Conservation (phyloP, 225 moss, liverwort and hornwort genomes). For the Pseudoscleropodium purum region DNA sequence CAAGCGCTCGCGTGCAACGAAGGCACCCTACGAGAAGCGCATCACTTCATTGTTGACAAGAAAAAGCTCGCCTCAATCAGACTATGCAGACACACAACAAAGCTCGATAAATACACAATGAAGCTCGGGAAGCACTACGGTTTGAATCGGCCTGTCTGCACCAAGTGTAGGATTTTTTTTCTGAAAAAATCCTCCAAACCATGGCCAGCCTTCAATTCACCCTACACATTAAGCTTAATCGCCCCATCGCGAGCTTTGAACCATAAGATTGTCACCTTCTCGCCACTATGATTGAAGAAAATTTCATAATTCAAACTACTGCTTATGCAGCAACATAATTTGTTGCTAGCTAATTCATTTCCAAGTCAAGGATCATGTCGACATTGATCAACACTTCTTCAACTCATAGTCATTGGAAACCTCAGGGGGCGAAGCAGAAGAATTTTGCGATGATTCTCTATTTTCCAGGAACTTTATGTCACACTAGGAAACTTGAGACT, state of each 20-base stretch:
- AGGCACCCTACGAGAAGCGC: neutral
- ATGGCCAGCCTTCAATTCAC: neutral
- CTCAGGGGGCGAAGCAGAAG: neutral
- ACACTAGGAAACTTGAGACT: neutral
- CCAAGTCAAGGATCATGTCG: neutral
- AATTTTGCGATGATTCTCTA: neutral
- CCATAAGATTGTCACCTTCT: neutral
- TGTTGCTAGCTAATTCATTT: neutral
- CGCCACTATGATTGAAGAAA: neutral
- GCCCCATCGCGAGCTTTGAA: neutral
- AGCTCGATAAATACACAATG: neutral
- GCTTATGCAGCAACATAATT: neutral
- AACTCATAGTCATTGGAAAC: neutral
- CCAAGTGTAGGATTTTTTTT: neutral
- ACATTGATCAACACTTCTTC: neutral
- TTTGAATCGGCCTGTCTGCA: neutral
- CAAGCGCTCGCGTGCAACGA: neutral
- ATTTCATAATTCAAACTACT: too few relatives aligned
- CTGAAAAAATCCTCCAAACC: neutral
- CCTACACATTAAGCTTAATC: neutral
- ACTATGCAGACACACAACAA: neutral
- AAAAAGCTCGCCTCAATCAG: neutral
- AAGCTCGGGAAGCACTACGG: neutral
- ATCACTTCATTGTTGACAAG: neutral
- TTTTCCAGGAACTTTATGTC: neutral